Evolutionary conservation across 805 yeast species (phyloP), one percentile per base, ranked within the genome.

Genomic region (Saccharomycopsis oosterbeekiorum): DNA sequence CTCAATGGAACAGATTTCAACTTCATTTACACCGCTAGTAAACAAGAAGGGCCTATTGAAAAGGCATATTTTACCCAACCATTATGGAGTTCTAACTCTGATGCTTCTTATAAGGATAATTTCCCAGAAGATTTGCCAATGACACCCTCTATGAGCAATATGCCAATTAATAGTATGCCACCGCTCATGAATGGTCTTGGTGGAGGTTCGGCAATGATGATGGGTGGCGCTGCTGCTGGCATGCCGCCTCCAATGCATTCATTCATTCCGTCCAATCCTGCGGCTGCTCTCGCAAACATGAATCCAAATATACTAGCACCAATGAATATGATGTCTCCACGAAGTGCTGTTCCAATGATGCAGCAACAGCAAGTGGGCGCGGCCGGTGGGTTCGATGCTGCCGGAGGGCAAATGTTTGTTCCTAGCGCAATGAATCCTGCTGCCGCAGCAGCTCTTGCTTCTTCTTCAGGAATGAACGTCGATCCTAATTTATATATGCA

Each of bases 41-140:
- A 57, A 26, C 53, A 47, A 47, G 53, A 47, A 21, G 53, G 53
- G 1, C 37, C 47, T 24, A 75, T 85, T 63, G 91, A 85, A 66
- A 82, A 77, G 67, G 84, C 94, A 6, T 89, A 80, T 70, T 77
- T 78, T 50, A 85, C 93, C 0, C 85, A 89, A 10, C 96, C 96
- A 58, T 85, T 92, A 0, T 88, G 96, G 96, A 76, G 78, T 24
- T 74, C 79, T 56, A 82, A 84, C 1, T 71, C 80, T 26, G 87
- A 82, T 54, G 84, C 80, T 61, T 76, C 86, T 1, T 82, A 83
- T 71, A 79, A 76, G 60, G 72, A 75, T 17, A 70, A 81, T 47
- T 83, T 84, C 72, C 80, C 84, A 1, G 76, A 54, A 24, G 59
- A 58, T 14, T 43, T 47, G 1, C 56, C 42, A 11, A 34, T 57